Percentiles rank a stretch among this genome's conserved stretches.
These are phyloP conservation scores for Agaricus subrufescens DNA, from an alignment of 768 basidiomycete species.

Conservation along the genomic window DNA sequence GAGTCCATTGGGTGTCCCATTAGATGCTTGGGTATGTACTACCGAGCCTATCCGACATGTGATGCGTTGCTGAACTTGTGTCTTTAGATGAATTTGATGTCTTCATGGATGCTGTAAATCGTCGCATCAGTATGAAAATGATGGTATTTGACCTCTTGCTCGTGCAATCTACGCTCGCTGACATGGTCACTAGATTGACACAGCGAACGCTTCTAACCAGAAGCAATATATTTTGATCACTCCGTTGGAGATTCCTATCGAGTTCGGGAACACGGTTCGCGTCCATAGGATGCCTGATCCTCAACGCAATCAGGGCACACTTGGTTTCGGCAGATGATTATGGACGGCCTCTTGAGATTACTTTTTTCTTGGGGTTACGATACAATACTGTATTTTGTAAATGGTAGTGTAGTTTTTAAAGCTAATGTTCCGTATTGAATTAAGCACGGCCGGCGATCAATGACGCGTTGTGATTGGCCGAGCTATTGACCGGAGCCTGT, in stretches of 20 bases:
- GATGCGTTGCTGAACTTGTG: not conserved
- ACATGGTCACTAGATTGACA: constrained; percentile 64
- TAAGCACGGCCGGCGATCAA: not conserved
- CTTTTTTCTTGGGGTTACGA: not conserved
- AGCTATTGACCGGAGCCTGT: not conserved
- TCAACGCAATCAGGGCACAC: constrained; percentile 56
- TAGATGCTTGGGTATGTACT: constrained; percentile 72
- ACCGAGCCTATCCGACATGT: not conserved
- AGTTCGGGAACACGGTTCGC: constrained; percentile 61
- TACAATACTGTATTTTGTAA: not conserved
- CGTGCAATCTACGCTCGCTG: not conserved
- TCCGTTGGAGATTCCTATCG: constrained; percentile 85
- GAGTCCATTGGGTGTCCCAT: constrained; percentile 92
- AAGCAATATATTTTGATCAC: constrained; percentile 96
- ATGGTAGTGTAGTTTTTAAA: not conserved
- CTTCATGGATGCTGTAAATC: constrained; percentile 93
- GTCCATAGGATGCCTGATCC: constrained; percentile 79
- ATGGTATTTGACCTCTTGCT: constrained; percentile 45
- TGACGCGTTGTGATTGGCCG: constrained; percentile 6
- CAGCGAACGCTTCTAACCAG: constrained; percentile 79
- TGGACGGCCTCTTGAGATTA: not conserved
- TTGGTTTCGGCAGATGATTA: constrained; percentile 20
- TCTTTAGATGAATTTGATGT: constrained; percentile 91
- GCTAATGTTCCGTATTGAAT: not conserved
- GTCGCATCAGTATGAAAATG: constrained; percentile 93